A percentile compares a stretch with the other conserved stretches of the same genome.
Evolutionary conservation across 768 basidiomycete genomes (phyloP).

Genomic region (Tulasnella sp.): DNA sequence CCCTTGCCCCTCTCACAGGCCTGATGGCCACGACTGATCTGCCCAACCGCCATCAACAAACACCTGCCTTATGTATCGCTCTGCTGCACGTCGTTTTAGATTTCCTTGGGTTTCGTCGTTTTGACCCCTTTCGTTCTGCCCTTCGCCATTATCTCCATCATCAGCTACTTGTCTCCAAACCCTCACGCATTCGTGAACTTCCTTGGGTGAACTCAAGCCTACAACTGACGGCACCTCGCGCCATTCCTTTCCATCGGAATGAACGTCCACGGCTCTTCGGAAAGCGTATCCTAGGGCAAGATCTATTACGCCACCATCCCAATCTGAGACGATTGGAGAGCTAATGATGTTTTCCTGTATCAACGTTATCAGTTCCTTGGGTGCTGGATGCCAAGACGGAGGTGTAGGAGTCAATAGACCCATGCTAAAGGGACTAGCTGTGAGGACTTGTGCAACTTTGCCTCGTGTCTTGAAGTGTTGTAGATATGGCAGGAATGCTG

Average conservation of each 20-base stretch:
- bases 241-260: slow-evolving; percentile 30
- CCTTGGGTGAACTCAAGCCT: slow-evolving; percentile 53
- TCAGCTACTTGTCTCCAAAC: slow-evolving; percentile 49
- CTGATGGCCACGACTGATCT: slow-evolving; percentile 50
- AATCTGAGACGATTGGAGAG: slow-evolving; percentile 24
- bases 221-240: slow-evolving; percentile 45
- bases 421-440: slow-evolving; percentile 80
- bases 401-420: slow-evolving; percentile 48
- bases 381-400: slow-evolving; percentile 70
- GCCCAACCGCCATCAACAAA: slow-evolving; percentile 41
- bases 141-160: too few species aligned
- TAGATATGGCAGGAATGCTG: slow-evolving; percentile 42
- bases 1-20: not conserved
- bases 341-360: slow-evolving; percentile 30
- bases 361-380: slow-evolving; percentile 34
- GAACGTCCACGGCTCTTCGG: slow-evolving; percentile 17
- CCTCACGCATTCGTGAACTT: slow-evolving; percentile 60
- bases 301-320: slow-evolving; percentile 40
- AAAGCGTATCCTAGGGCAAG: slow-evolving; percentile 67
- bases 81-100: slow-evolving; percentile 36
- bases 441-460: slow-evolving; percentile 49
- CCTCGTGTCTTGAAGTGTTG: slow-evolving; percentile 48
- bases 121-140: slow-evolving; percentile 23
- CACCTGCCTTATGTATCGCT: slow-evolving; percentile 32
- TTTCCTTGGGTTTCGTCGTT: too few species aligned